Percentiles rank a stretch among this genome's conserved stretches.
These are phyloP conservation scores for Starmera quercuum DNA, from an alignment of 805 yeast genomes.

Conservation along the genomic window DNA sequence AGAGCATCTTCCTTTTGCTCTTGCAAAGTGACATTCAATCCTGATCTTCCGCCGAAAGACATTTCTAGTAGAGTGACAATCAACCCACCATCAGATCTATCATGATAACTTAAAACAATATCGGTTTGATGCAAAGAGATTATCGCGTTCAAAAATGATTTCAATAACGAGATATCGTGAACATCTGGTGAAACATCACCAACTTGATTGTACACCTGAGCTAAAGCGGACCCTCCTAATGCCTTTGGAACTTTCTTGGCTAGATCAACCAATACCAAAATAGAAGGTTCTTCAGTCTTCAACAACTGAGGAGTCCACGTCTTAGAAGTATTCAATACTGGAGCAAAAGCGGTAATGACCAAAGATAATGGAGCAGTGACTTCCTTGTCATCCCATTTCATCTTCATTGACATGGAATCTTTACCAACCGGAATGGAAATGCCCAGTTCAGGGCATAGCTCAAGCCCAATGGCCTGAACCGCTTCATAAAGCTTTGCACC, in stretches of 20 bases:
- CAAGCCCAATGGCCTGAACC: slow-evolving; percentile 92
- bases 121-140: slow-evolving; percentile 61
- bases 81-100: slow-evolving; percentile 94
- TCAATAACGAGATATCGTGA: slow-evolving; percentile 54
- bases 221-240: slow-evolving; percentile 90
- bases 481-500: slow-evolving; percentile 94
- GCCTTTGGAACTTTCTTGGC: slow-evolving; percentile 45
- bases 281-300: slow-evolving; percentile 41
- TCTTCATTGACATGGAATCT: slow-evolving; percentile 98
- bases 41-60: slow-evolving; percentile 95
- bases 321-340: slow-evolving; percentile 73
- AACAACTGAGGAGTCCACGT: slow-evolving; percentile 93
- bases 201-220: slow-evolving; percentile 86
- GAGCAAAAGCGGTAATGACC: slow-evolving; percentile 85
- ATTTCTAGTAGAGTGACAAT: slow-evolving; percentile 80
- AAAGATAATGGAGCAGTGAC: slow-evolving; percentile 94
- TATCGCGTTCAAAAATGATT: slow-evolving; percentile 62
- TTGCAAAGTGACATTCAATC: slow-evolving; percentile 51
- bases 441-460: slow-evolving; percentile 88
- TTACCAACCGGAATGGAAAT: slow-evolving; percentile 95
- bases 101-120: slow-evolving; percentile 83
- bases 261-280: slow-evolving; percentile 75
- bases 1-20: slow-evolving; percentile 34
- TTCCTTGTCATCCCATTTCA: slow-evolving; percentile 91
- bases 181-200: slow-evolving; percentile 84